phyloP scores from a whole-genome alignment of 805 yeast genomes.

The Metschnikowia corniflorae region DNA sequence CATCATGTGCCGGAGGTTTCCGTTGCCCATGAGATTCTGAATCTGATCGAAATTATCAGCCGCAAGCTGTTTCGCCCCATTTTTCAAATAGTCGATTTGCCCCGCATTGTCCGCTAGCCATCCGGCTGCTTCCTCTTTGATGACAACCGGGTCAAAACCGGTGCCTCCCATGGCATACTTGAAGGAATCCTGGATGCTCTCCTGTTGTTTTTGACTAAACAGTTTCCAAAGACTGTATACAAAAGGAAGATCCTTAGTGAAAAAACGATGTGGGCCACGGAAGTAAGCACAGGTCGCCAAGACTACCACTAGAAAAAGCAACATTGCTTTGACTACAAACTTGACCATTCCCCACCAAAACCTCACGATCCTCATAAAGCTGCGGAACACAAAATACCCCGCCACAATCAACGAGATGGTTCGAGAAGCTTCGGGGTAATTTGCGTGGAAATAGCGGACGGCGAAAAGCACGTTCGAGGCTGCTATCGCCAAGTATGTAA shows the following conservation, averaged over 20 bases:
- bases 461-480: slow-evolving; percentile 3
- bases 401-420: slow-evolving; percentile 4
- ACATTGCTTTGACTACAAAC: slow-evolving; percentile 7
- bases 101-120: slow-evolving; percentile 9
- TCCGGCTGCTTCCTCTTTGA: slow-evolving; percentile 3
- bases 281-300: slow-evolving; percentile 7
- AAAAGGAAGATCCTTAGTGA: slow-evolving; percentile 10
- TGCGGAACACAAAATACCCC: slow-evolving; percentile 9
- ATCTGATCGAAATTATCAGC: slow-evolving; percentile 5
- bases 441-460: slow-evolving; percentile 6
- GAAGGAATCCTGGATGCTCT: background rate
- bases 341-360: slow-evolving; percentile 13
- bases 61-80: slow-evolving; percentile 5
- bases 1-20: slow-evolving; percentile 1
- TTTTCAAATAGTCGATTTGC: slow-evolving; percentile 7
- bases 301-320: slow-evolving; percentile 2
- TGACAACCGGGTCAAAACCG: slow-evolving; percentile 5
- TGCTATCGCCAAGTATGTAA: background rate
- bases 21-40: background rate
- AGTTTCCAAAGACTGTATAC: slow-evolving; percentile 6
- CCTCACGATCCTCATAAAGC: slow-evolving; percentile 9
- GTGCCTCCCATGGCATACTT: slow-evolving; percentile 3
- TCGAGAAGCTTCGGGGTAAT: slow-evolving; percentile 10
- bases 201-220: slow-evolving; percentile 7
- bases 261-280: slow-evolving; percentile 13